Percentiles rank a stretch among this genome's conserved stretches.
phyloP scores from a whole-genome alignment of 2,329 filamentous ascomycete species.

The Cercospora sesami region DNA sequence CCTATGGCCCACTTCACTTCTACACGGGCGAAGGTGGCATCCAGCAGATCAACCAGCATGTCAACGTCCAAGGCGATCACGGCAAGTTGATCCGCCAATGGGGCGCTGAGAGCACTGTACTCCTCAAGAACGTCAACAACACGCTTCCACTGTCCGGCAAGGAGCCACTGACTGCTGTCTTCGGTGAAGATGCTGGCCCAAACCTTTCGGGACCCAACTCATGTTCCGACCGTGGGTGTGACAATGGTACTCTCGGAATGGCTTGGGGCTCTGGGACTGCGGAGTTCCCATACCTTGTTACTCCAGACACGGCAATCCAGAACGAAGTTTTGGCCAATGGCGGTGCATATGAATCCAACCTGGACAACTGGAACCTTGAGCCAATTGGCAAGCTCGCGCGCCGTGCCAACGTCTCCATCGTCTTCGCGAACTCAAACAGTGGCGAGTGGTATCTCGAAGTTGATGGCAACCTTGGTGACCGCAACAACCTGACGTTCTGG shows the following conservation, averaged over 20 bases:
- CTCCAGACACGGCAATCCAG: conserved; percentile 35
- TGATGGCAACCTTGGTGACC: conserved; percentile 47
- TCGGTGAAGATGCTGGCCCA: conserved; percentile 53
- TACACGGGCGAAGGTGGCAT: conserved; percentile 58
- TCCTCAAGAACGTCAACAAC: conserved; percentile 65
- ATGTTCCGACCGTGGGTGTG: conserved; percentile 47
- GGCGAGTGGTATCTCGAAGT: conserved; percentile 54
- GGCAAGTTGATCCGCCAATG: conserved; percentile 67
- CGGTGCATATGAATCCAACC: conserved; percentile 30
- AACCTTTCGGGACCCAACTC: conserved; percentile 51
- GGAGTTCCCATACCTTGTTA: conserved; percentile 38
- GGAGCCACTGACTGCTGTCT: conserved; percentile 51
- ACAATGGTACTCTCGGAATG: conserved; percentile 50
- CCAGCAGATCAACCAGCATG: conserved; percentile 70
- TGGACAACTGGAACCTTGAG: conserved; percentile 33
- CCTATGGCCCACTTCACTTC: conserved; percentile 66
- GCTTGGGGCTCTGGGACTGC: conserved; percentile 51
- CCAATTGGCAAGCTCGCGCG: conserved; percentile 35
- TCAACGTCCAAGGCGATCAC: conserved; percentile 77
- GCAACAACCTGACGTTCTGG: conserved; percentile 52
- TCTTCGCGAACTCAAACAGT: conserved; percentile 51
- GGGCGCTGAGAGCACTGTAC: conserved; percentile 53
- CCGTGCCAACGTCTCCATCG: conserved; percentile 41
- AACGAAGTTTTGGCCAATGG: conserved; percentile 30
- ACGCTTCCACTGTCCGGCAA: conserved; percentile 53